Evolutionary conservation across 176 grass and related monocot genomes (phyloP).

Genomic region (Triticum turgidum): DNA sequence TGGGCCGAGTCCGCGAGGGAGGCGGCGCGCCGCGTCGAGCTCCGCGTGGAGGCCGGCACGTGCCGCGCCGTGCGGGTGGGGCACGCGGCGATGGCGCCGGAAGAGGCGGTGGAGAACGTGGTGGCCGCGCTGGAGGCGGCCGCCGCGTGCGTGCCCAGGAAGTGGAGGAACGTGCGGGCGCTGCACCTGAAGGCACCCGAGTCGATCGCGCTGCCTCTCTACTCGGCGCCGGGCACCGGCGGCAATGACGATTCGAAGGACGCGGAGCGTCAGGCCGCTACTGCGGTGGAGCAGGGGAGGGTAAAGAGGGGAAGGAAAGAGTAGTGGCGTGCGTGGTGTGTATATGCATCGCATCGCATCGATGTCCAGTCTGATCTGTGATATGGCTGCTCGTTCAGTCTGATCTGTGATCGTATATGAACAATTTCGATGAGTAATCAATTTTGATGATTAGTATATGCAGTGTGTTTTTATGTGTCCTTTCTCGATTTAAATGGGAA

Average conservation of each 20-base stretch:
- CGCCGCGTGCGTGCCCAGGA: slow-evolving; percentile 52
- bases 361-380: background rate
- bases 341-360: background rate
- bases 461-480: background rate
- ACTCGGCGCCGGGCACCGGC: slow-evolving; percentile 4
- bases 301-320: slow-evolving; percentile 25
- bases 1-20: slow-evolving; percentile 45
- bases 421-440: background rate
- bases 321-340: background rate
- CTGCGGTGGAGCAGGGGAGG: slow-evolving; percentile 12
- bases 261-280: background rate
- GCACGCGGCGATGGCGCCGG: slow-evolving; percentile 30
- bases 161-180: slow-evolving; percentile 66
- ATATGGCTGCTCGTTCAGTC: background rate
- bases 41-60: slow-evolving; percentile 45
- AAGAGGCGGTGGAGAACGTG: slow-evolving; percentile 47
- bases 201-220: slow-evolving; percentile 58
- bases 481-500: background rate
- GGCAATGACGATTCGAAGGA: background rate
- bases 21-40: slow-evolving; percentile 26
- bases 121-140: slow-evolving; percentile 52
- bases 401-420: background rate
- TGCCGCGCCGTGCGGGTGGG: slow-evolving; percentile 59
- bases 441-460: background rate
- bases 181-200: slow-evolving; percentile 59